A percentile compares a stretch with the other conserved stretches of the same genome.
Evolutionary conservation across 306 rosid species (phyloP).

Genomic region (Castanea sativa): DNA sequence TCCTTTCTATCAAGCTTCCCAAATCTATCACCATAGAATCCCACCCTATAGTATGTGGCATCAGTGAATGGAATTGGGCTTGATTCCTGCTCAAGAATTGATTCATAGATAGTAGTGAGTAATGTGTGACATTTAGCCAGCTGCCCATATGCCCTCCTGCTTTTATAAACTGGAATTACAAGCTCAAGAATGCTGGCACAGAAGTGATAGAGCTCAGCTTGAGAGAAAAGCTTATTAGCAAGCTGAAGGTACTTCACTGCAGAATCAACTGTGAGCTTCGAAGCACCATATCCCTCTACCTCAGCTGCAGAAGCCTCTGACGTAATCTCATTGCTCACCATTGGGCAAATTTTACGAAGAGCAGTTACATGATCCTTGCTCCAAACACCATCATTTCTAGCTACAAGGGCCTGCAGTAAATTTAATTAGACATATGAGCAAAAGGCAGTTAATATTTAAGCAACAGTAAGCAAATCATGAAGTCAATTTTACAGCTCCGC

Average conservation of each 20-base stretch:
- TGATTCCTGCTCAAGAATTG: conserved; percentile 97
- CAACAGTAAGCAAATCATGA: background rate
- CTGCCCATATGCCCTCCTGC: conserved; percentile 93
- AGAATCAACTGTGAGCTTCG: conserved; percentile 92
- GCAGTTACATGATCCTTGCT: conserved; percentile 91
- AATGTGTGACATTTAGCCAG: conserved; percentile 90
- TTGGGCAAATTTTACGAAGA: conserved; percentile 91
- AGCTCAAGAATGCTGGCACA: conserved; percentile 98
- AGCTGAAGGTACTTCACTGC: conserved; percentile 98
- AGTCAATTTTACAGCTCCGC: background rate
- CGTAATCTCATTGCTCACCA: conserved; percentile 91
- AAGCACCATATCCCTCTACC: conserved; percentile 99
- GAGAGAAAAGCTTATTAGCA: conserved; percentile 95
- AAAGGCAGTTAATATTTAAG: background rate
- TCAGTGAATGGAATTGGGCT: conserved; percentile 98
- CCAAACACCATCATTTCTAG: conserved; percentile 99
- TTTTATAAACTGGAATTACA: conserved; percentile 94
- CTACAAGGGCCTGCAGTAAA: conserved; percentile 81
- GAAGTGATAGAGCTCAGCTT: conserved; percentile 97
- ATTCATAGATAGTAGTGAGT: conserved; percentile 83
- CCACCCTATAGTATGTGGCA: conserved; percentile 96
- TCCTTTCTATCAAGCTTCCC: conserved; percentile 88
- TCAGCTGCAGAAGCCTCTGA: conserved; percentile 99
- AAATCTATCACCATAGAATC: conserved; percentile 89
- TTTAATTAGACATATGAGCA: conserved; percentile 16